Evolutionary conservation across 352 stramenopile species (phyloP).

Genomic region (Blastocystis sp.): DNA sequence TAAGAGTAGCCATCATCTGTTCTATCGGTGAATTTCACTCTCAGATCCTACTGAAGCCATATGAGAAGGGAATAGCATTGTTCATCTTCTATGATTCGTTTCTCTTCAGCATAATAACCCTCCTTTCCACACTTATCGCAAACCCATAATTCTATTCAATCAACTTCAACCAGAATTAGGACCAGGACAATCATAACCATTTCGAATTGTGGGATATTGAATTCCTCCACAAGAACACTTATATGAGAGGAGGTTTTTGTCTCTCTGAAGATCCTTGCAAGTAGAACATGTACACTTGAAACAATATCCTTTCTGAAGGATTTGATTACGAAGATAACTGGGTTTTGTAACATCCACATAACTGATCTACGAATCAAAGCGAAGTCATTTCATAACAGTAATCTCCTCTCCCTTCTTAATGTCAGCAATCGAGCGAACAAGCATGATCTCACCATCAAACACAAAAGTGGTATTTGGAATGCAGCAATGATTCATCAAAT

Average conservation of each 20-base stretch:
- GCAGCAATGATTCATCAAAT: conserved; percentile 50
- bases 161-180: background rate
- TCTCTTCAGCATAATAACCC: conserved; percentile 23
- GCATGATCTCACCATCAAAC: background rate
- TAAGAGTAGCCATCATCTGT: conserved; percentile 38
- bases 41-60: background rate
- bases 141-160: conserved; percentile 30
- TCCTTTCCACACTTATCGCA: conserved; percentile 40
- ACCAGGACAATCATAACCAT: conserved; percentile 11
- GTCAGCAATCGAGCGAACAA: background rate
- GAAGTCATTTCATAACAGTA: background rate
- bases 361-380: conserved; percentile 2
- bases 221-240: conserved; percentile 5
- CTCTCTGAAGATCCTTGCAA: conserved; percentile 9
- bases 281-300: conserved; percentile 25
- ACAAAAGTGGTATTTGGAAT: conserved; percentile 48
- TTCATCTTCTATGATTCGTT: conserved; percentile 56
- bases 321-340: conserved; percentile 27
- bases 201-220: background rate
- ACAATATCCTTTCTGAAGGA: conserved; percentile 36
- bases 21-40: background rate
- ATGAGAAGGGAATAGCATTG: conserved; percentile 44
- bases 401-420: conserved; percentile 55
- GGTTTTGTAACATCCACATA: conserved; percentile 32
- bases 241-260: background rate